Evolutionary conservation across 1,139 yeast species (phyloP), one percentile per base, ranked within the genome.

Genomic region (Protomyces pachydermus): DNA sequence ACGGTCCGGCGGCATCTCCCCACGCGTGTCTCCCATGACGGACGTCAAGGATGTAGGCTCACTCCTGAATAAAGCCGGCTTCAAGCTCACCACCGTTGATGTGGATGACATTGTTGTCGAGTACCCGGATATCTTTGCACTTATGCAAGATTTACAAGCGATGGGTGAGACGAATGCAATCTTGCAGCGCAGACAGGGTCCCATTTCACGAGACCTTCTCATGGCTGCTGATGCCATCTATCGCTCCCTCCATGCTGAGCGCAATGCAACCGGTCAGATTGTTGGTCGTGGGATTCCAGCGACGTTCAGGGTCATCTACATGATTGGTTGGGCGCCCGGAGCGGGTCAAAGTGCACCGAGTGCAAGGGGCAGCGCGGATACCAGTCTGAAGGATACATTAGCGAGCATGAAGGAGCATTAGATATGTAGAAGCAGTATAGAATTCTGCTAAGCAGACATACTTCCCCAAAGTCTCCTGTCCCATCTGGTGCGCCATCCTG

Each of bases 321-420:
- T 89, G 89, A 87, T 89, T 73, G 96, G 96, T 1, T 89, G 96
- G 96, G 89, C 88, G 74, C 85, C 86, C 69, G 81, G 88, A 66
- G 82, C 80, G 5, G 73, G 75, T 63, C 90, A 88, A 71, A 91
- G 91, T 2, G 78, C 85, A 71, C 95, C 96, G 0, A 79, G 87
- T 68, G 81, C 81, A 64, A 78, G 95, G 68, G 96, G 96, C 0
- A 72, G 86, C 16, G 95, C 86, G 0, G 82, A 85, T 71, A 79
- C 87, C 42, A 84, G 79, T 69, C 77, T 88, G 72, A 86, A 86
- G 73, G 91, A 87, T 9, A 58, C 62, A 6, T 32, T 58, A 28
- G 56, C 39, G 52, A 55, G 54, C 10, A 16, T 52, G 34, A 51
- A 52, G 56, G 48, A 48, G 48, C 48, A 42, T 42, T 42, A 42